Base-by-base conservation (phyloP, 495 filamentous ascomycete species). In the Hypoxylon rickii region DNA sequence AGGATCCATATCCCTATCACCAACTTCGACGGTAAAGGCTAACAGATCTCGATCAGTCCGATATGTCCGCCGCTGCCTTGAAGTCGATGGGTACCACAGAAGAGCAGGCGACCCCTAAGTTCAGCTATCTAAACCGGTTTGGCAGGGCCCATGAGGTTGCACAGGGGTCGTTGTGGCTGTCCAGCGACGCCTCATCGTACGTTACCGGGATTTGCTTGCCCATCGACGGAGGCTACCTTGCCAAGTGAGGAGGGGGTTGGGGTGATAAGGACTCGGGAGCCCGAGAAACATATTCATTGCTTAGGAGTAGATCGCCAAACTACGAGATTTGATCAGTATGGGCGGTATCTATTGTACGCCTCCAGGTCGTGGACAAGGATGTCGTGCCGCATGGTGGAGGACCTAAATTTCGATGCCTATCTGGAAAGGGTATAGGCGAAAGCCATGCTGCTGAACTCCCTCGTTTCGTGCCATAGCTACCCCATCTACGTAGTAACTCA, bases 81-180 rank as follows among this genome's bases (percentile, higher is more conserved):
- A 39, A 13, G 13, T 54, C 51, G 12, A 69, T 69, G 61, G 69
- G 66, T 2, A 56, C 36, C 19, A 65, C 60, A 3, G 50, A 65
- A 39, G 66, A 67, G 13, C 58, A 64, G 19, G 65, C 61, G 17
- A 60, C 60, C 8, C 40, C 56, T 8, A 41, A 39, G n/a, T 44
- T 58, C 6, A 67, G 44, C 40, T 18, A 33, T 8, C 39, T 72
- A 21, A 59, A 61, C 16, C 64, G 71, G 11, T 69, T 72, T 42
- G 71, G 55, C 3, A 47, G 61, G 44, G 38, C 64, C 0, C 50
- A 72, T 18, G 71, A 73, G 49, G 62, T 73, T 10, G 71, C 69
- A 3, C 63, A 73, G 34, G 67, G 53, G 5, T 63, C 56, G 11
- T 55, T 73, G 6, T 73, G 71, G 71, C 61, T 73, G 22, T 65